Evolutionary conservation across 2,329 filamentous ascomycete genomes (phyloP), one percentile per base, ranked within the genome.

Genomic region (Trichoderma simmonsii): DNA sequence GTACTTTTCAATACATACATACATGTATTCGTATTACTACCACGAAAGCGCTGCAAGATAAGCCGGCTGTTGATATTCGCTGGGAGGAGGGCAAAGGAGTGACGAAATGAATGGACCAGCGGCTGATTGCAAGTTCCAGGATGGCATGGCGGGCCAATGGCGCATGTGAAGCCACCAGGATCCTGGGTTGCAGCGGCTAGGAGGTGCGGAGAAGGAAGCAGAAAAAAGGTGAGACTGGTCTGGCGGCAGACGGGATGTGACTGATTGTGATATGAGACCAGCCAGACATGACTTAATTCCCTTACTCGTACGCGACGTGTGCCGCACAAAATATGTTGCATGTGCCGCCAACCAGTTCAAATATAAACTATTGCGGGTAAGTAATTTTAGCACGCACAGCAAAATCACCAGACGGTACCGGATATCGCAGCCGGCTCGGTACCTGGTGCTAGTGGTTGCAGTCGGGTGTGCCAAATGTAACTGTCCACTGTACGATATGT

Each of bases 91-190:
- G 24, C 15, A 11, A 18, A 60, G 21, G 32, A 39, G 71, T 71
- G 67, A 72, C 67, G 67, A 72, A 66, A 69, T 65, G 32, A 65
- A 61, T 69, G 63, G 60, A 28, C 54, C 57, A 61, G 57, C 56
- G 71, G 72, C 64, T 72, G 70, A 72, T 65, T 73, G 71, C 70
- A 67, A 59, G 66, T 56, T 63, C 71, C 71, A 57, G 71, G 64
- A 67, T 62, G 32, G 43, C 54, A 43, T 32, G 48, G 60, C 32
- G 62, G 70, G 70, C 70, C 71, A 72, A 68, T 72, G 59, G 26
- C 24, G 36, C 60, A 6, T 28, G 51, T 30, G 39, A 36, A 60
- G 71, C 32, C 39, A 28, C 48, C 43, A 56, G 57, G 71, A 60
- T 43, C 43, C 64, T 57, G 51, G 51, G 30, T 62, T 32, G 24